Evolutionary conservation across 805 yeast genomes (phyloP), one percentile per base, ranked within the genome.

Genomic region (Saturnispora serradocipensis): DNA sequence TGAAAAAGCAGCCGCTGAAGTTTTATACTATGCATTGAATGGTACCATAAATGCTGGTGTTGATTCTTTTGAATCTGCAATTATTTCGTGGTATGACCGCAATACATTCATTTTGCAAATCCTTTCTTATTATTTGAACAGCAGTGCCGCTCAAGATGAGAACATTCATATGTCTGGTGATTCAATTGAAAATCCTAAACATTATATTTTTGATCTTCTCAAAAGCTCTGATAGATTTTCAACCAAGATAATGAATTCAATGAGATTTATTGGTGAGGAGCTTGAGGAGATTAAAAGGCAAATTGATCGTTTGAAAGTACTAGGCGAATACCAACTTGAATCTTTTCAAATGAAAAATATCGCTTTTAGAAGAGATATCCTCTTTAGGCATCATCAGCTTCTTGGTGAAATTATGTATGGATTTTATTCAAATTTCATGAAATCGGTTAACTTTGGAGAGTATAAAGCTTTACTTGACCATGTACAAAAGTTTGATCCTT

Each of bases 101-200:
- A 75, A 84, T 49, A 84, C 81, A 59, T 84, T 79, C 56, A 80
- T 90, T n/a, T 66, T 91, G 42, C 87, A 85, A 57, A 81, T 85
- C 24, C 72, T 79, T 38, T 67, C 76, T 3, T 80, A 69, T 56
- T 64, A 70, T 45, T 53, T 57, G 16, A 43, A 48, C 22, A 40
- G 25, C 15, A 11, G 22, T 10, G 25, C 11, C 15, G 22, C n/a
- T 38, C 24, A 38, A 13, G 24, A 38, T 38, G 15, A 9, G 10
- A 38, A 38, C 22, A 18, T 18, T 18, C 22, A 38, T 5, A n/a
- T 13, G 30, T 24, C 44, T 40, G 27, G 18, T 6, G n/a, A 15
- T 10, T 40, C 44, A 40, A 24, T 24, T 10, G 43, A 43, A 20
- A 18, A 39, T 16, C 22, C 46, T 20, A 42, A 43, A 18, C 7